Evolutionary conservation across 1,284 basidiomycete genomes (phyloP), one percentile per base, ranked within the genome.

Genomic region (Rhodotorula sp.): DNA sequence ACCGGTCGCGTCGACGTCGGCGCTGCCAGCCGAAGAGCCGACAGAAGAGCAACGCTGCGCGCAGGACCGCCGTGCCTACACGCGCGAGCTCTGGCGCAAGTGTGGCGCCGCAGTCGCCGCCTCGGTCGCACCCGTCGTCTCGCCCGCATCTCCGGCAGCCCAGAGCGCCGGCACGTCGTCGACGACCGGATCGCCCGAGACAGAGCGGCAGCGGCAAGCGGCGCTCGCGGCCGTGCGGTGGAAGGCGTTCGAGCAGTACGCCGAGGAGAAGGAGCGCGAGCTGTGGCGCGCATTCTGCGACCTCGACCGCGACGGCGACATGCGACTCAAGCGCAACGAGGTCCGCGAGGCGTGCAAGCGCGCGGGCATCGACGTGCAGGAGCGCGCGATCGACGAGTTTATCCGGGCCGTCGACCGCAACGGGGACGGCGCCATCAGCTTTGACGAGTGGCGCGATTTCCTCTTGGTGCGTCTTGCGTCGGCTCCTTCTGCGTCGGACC

Each of bases 391-490:
- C 54, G 61, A 73, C 34, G 70, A 73, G 42, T 78, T 78, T 70
- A 66, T 78, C 8, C 34, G 59, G 21, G 59, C 55, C n/a, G 73
- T 76, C 53, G 64, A 72, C 53, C 60, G 55, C 52, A 52, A 64
- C 52, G 71, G 73, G 3, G 70, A 76, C 41, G 75, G 76, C 44
- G 67, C 64, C 63, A 87, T 97, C 80, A 88, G 85, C 70, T 97
- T 95, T 82, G 84, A 85, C 68, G 90, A 96, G 79, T 97, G 96
- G 81, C 85, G 94, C 62, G 91, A 96, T 83, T 95, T 93, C 81
- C 85, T 97, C 64, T 85, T 97, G 64, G 86, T 74, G 34, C 44
- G 74, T 64, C 7, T 3, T 10, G 41, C 27, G 14, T 23, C n/a
- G 27, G 23, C 23, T 41, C 46, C 17, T 19, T 19, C 1, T 2